phyloP scores from a whole-genome alignment of 192 early-diverging fungal species.

The Coemansia sp. region DNA sequence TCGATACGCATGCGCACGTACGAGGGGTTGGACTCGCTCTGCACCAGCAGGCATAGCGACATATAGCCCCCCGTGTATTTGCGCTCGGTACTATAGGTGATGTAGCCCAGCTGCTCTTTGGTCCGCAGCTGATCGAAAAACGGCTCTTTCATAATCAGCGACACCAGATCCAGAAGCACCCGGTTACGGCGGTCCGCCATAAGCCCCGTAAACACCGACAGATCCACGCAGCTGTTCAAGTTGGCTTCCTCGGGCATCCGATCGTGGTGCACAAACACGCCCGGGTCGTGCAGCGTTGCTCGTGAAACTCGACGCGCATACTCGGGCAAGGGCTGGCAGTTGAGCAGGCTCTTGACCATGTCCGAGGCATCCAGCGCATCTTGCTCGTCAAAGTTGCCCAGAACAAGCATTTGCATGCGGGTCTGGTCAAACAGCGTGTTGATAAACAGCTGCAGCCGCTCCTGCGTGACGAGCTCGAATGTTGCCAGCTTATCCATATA shows the following conservation, averaged over 20 bases:
- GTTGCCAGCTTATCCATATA: conserved; percentile 72
- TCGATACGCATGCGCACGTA: conserved; percentile 80
- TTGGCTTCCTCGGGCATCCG: conserved; percentile 69
- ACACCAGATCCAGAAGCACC: conserved; percentile 65
- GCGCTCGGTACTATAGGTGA: conserved; percentile 56
- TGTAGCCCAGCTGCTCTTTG: conserved; percentile 80
- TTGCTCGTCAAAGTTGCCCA: conserved; percentile 77
- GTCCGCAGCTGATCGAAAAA: conserved; percentile 93
- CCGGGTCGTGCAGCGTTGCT: conserved; percentile 35
- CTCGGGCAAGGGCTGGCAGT: conserved; percentile 58
- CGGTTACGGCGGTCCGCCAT: conserved; percentile 63
- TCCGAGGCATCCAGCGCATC: conserved; percentile 64
- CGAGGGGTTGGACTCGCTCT: conserved; percentile 79
- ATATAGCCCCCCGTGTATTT: conserved; percentile 73
- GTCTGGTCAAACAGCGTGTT: conserved; percentile 68
- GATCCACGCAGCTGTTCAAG: conserved; percentile 85
- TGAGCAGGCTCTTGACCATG: conserved; percentile 60
- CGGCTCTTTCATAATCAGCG: conserved; percentile 84
- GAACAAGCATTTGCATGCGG: conserved; percentile 76
- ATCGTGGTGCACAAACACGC: conserved; percentile 32
- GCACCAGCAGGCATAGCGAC: conserved; percentile 77
- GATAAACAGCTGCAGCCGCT: conserved; percentile 75
- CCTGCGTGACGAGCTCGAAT: conserved; percentile 65
- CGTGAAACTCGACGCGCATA: conserved; percentile 39
- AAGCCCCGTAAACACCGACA: conserved; percentile 79